A percentile compares a stretch with the other conserved stretches of the same genome.
These are phyloP conservation scores for Cyclospora cayetanensis DNA, from an alignment of 169 alveolate species.

Conservation along the genomic window DNA sequence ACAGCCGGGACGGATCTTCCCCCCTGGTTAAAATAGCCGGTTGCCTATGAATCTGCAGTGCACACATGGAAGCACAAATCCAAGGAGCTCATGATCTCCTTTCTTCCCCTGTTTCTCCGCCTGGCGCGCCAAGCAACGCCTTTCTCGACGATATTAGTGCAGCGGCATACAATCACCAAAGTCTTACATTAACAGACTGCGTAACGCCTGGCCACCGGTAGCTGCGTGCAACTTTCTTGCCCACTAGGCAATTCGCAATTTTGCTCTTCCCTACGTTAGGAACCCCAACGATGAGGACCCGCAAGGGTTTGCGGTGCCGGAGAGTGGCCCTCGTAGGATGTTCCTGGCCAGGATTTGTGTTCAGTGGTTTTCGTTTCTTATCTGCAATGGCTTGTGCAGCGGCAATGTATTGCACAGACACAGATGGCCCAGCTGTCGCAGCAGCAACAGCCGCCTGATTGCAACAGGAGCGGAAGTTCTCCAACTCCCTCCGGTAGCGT, in stretches of 20 bases:
- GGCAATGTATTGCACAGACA: background rate
- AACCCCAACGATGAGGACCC: conserved; percentile 83
- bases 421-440: background rate
- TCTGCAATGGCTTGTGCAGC: background rate
- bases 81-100: no score
- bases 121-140: background rate
- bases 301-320: conserved; percentile 77
- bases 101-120: background rate
- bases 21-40: conserved; percentile 3
- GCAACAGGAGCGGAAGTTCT: conserved; percentile 12
- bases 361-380: background rate
- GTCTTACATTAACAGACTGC: conserved; percentile 60
- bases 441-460: conserved; percentile 34
- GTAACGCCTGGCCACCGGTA: conserved; percentile 85
- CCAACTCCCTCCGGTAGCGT: conserved; percentile 46
- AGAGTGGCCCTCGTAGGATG: background rate
- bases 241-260: conserved; percentile 81
- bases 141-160: background rate
- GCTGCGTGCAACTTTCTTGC: conserved; percentile 80
- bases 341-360: background rate
- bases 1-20: conserved; percentile 55
- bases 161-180: no score
- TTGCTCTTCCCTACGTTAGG: conserved; percentile 89
- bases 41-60: conserved; percentile 49
- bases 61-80: no score